Evolutionary conservation across 768 basidiomycete species (phyloP).

Genomic region (Phlebiopsis flavidoalba): DNA sequence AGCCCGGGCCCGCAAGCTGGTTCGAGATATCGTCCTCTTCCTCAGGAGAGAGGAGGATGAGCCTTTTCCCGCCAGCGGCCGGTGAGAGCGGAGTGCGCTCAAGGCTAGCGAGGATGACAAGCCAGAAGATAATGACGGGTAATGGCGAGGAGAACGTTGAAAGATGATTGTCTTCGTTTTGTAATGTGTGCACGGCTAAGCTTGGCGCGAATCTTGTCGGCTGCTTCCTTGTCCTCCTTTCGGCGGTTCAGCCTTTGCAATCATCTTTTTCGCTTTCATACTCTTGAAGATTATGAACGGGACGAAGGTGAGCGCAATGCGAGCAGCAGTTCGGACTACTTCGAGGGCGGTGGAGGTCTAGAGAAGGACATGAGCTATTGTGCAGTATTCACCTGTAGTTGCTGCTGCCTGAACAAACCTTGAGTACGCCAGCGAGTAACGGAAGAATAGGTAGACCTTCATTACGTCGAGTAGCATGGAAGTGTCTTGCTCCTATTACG

Average conservation of each 20-base stretch:
- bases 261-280: conserved; percentile 41
- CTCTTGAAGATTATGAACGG: conserved; percentile 64
- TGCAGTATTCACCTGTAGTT: not conserved
- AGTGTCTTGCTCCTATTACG: conserved; percentile 1
- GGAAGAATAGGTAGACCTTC: conserved; percentile 41
- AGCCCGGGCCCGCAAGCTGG: conserved; percentile 78
- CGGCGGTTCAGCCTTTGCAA: conserved; percentile 48
- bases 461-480: conserved; percentile 13
- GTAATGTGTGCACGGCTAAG: conserved; percentile 41
- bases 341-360: conserved; percentile 75
- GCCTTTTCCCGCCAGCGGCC: conserved; percentile 79
- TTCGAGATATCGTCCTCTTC: conserved; percentile 88
- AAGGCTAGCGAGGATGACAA: conserved; percentile 17
- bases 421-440: conserved; percentile 56
- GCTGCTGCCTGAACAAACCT: conserved; percentile 37
- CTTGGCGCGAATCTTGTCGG: conserved; percentile 47
- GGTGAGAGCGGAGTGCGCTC: conserved; percentile 64
- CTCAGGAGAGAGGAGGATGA: conserved; percentile 86
- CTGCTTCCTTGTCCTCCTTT: conserved; percentile 29
- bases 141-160: conserved; percentile 50
- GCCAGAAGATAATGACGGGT: conserved; percentile 31
- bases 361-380: conserved; percentile 3
- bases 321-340: conserved; percentile 60
- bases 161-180: conserved; percentile 40
- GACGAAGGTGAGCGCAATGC: conserved; percentile 71